Base-by-base conservation (phyloP, 768 basidiomycete genomes). In the Lactarius evosmus region DNA sequence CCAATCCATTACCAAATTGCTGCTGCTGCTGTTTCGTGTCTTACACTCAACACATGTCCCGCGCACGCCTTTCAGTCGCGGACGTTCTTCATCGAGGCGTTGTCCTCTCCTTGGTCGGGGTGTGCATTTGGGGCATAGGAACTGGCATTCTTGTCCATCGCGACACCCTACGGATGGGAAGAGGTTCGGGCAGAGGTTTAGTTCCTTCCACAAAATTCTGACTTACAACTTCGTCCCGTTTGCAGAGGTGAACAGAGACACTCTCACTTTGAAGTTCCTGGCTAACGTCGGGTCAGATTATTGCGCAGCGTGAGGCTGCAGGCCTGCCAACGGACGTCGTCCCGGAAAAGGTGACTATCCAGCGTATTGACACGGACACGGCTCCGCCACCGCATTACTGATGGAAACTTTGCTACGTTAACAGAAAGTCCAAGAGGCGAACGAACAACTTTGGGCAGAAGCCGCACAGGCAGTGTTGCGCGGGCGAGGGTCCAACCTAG, bases 401-500 rank as follows among this genome's bases (percentile, higher is more conserved):
- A 65, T 27, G 12, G n/a, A 33, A 22, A 1, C 40, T 17, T 34
- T 44, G 8, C 17, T 56, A 4, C 4, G 14, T 33, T 17, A 52
- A 52, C 50, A 65, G 64, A 65, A 65, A 57, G 64, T 61, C 16
- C 55, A 65, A 44, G 64, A 65, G 41, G 60, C 25, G n/a, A 57
- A 65, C 11, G 64, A 65, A 41, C 64, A 65, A 49, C 64, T 59
- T 16, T 65, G 59, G 64, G 59, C 64, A 41, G 54, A 65, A 33
- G 64, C 64, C 7, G 64, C 64, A 9, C 64, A 65, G 34, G 64
- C 64, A 40, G 55, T 65, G 14, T 36, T 65, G 32, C 60, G 32
- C 8, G 60, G 55, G 19, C 58, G 60, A 44, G 40, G 30, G 40
- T 55, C 64, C 25, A 56, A 56, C 33, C 33, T 22, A 29, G 9